Conservation (phyloP, 1,139 yeast genomes). For the Arxiozyma telluris region DNA sequence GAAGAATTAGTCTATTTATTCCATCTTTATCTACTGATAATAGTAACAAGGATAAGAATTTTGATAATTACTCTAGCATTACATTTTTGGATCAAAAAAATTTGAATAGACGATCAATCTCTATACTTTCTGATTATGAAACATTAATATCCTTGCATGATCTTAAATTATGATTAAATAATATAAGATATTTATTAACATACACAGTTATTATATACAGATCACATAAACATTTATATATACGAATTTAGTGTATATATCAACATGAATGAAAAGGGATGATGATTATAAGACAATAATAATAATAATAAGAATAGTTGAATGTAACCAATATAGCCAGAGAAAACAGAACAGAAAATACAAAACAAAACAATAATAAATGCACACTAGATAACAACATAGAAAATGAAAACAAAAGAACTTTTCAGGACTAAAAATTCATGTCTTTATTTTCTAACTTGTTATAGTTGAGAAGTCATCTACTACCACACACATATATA, state of each 20-base stretch:
- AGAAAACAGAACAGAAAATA: too few species aligned
- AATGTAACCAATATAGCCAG: too few species aligned
- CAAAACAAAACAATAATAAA: too few species aligned
- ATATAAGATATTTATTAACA: neutral
- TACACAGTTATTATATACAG: neutral
- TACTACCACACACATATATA: too few species aligned
- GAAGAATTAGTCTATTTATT: slow-evolving; percentile 7
- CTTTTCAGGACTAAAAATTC: too few species aligned
- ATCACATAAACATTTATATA: slow-evolving; percentile 4
- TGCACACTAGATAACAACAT: neutral
- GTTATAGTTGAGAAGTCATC: too few species aligned
- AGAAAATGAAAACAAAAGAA: neutral
- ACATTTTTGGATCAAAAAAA: neutral
- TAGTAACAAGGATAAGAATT: neutral
- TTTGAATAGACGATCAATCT: slow-evolving; percentile 10
- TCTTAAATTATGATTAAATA: neutral
- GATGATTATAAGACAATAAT: neutral
- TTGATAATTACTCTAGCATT: neutral
- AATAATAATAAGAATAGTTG: too few species aligned
- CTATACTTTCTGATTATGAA: slow-evolving; percentile 10
- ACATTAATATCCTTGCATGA: slow-evolving; percentile 9
- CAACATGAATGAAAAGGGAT: neutral
- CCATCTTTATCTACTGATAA: neutral
- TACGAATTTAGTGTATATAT: slow-evolving; percentile 4
- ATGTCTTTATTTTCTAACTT: too few species aligned